phyloP scores from a whole-genome alignment of 208 protist species.

The Wallacemonas rigidus region DNA sequence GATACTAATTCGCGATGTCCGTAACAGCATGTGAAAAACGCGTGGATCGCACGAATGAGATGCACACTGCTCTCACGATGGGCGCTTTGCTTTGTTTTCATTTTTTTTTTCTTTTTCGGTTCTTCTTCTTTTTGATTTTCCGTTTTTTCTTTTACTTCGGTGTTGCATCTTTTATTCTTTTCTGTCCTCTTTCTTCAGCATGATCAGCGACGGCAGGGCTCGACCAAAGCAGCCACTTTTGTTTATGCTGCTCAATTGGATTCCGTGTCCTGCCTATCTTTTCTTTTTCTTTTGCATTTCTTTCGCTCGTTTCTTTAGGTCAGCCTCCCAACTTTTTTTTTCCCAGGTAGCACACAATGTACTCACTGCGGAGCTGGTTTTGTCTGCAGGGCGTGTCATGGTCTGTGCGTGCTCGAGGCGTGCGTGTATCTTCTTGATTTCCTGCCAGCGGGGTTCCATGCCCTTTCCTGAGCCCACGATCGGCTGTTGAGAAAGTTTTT shows the following conservation, averaged over 20 bases:
- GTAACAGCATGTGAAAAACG: neutral
- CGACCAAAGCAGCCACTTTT: constrained; percentile 5
- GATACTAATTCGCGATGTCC: neutral
- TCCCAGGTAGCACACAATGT: neutral
- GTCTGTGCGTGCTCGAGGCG: neutral
- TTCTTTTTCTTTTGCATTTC: neutral
- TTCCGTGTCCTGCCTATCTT: neutral
- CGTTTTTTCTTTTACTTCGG: constrained; percentile 10
- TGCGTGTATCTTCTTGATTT: neutral
- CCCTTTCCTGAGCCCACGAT: too few relatives aligned
- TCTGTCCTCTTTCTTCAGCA: constrained; percentile 5
- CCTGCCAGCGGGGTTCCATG: neutral
- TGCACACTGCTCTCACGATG: too few relatives aligned
- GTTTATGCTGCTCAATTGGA: constrained; percentile 9
- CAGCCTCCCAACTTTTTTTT: neutral
- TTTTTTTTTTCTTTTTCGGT: constrained; percentile 14
- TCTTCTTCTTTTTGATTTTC: constrained; percentile 16
- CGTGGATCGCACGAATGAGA: neutral
- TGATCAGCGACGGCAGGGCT: neutral
- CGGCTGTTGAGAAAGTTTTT: too few relatives aligned
- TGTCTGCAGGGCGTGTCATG: too few relatives aligned
- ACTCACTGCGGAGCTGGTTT: neutral
- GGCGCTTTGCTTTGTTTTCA: neutral
- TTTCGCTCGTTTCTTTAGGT: neutral
- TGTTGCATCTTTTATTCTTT: neutral